phyloP scores from a whole-genome alignment of 2,329 filamentous ascomycete genomes.

The Emydomyces testavorans region DNA sequence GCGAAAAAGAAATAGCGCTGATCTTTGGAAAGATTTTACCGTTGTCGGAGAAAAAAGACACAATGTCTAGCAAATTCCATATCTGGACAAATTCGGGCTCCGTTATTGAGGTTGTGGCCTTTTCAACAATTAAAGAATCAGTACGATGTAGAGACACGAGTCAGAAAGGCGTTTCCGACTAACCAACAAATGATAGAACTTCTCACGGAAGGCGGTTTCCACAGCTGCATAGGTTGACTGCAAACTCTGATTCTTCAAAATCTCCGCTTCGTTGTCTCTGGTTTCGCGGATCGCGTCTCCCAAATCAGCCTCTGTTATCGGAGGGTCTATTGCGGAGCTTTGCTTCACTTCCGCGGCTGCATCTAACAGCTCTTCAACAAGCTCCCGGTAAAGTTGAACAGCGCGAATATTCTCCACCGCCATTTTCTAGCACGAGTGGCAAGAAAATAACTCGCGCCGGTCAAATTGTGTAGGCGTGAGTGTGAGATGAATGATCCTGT shows the following conservation, averaged over 20 bases:
- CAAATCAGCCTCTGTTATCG: constrained; percentile 56
- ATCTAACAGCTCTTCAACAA: constrained; percentile 48
- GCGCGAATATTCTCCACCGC: constrained; percentile 26
- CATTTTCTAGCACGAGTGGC: constrained; percentile 19
- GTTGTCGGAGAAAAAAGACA: constrained; percentile 77
- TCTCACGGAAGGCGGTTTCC: constrained; percentile 70
- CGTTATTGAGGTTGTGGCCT: constrained; percentile 66
- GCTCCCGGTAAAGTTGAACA: constrained; percentile 37
- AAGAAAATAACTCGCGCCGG: not conserved
- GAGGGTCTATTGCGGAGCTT: constrained; percentile 55
- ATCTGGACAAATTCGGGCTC: constrained; percentile 67
- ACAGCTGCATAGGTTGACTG: constrained; percentile 55
- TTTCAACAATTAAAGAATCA: constrained; percentile 5
- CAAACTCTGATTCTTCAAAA: constrained; percentile 35
- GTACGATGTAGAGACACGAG: not conserved
- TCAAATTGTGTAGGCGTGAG: not conserved
- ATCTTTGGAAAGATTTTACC: constrained; percentile 42
- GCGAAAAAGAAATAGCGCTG: not conserved
- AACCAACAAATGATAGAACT: constrained; percentile 71
- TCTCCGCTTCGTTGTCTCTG: constrained; percentile 18
- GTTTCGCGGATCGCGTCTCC: constrained; percentile 39
- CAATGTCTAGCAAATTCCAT: constrained; percentile 87
- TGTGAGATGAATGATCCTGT: not conserved
- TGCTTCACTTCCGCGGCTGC: constrained; percentile 51
- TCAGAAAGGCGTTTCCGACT: constrained; percentile 25